Conservation (phyloP, 208 protist genomes). For the Acanthamoeba culbertsoni region DNA sequence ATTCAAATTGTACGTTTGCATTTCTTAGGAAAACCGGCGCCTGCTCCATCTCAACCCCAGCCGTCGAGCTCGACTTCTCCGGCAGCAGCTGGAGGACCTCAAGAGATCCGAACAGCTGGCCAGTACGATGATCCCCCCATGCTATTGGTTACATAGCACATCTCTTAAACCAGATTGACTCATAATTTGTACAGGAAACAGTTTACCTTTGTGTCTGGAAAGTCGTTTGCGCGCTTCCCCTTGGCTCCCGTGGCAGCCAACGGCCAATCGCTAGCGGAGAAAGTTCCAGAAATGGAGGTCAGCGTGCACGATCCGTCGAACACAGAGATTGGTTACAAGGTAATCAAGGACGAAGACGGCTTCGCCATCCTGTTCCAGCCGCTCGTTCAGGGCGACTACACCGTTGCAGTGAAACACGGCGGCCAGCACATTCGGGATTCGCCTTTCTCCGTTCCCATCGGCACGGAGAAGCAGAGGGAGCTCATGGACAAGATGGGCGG, state of each 20-base stretch:
- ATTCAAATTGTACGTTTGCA: no score
- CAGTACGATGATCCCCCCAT: not conserved
- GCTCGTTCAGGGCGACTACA: conserved; percentile 65
- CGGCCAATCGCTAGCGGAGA: not conserved
- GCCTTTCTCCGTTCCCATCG: conserved; percentile 75
- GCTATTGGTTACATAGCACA: no score
- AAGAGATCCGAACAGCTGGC: not conserved
- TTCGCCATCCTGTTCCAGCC: conserved; percentile 71
- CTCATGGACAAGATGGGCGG: not conserved
- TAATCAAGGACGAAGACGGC: conserved; percentile 64
- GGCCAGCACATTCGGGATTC: conserved; percentile 70
- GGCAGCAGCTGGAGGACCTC: not conserved
- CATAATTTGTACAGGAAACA: not conserved
- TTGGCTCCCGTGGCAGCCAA: not conserved
- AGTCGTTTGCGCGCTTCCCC: conserved; percentile 40
- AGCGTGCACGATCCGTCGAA: conserved; percentile 62
- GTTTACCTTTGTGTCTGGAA: conserved; percentile 12
- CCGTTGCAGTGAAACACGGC: conserved; percentile 61
- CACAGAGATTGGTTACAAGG: conserved; percentile 39
- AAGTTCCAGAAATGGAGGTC: conserved; percentile 65
- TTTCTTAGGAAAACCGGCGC: no score
- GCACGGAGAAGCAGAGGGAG: not conserved
- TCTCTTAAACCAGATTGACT: not conserved
- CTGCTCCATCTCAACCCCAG: conserved; percentile 62
- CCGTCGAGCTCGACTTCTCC: conserved; percentile 57